Conservation (phyloP, 768 basidiomycete species). For the Russula griseocarnosa region DNA sequence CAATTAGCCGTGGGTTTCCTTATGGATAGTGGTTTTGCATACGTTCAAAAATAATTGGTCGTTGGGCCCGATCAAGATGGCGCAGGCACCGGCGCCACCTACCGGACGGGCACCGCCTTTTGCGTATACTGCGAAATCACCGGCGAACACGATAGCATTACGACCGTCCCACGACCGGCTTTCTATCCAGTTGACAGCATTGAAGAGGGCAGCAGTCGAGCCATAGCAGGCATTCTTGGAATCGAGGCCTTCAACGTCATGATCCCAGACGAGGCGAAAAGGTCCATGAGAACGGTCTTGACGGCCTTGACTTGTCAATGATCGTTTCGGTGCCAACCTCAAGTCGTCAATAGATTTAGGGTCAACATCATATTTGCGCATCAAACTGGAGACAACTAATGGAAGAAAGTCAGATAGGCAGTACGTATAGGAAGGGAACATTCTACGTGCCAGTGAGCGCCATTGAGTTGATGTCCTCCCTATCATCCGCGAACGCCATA, state of each 20-base stretch:
- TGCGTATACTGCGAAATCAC: conserved; percentile 97
- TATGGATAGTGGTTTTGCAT: conserved; percentile 38
- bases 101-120: conserved; percentile 93
- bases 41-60: conserved; percentile 94
- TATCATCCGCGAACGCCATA: conserved; percentile 99
- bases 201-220: conserved; percentile 97
- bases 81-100: conserved; percentile 94
- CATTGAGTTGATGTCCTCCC: conserved; percentile 99
- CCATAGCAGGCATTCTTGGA: conserved; percentile 99
- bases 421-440: conserved; percentile 19
- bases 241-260: conserved; percentile 97
- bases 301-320: conserved; percentile 99
- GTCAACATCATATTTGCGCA: conserved; percentile 94
- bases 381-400: conserved; percentile 79
- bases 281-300: conserved; percentile 98
- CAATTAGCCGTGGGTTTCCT: conserved; percentile 8
- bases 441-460: conserved; percentile 74
- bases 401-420: neutral
- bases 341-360: conserved; percentile 91
- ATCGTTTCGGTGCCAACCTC: conserved; percentile 99
- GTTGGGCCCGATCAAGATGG: conserved; percentile 93
- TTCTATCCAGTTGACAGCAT: conserved; percentile 98
- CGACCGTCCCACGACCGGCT: conserved; percentile 95
- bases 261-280: conserved; percentile 88
- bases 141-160: conserved; percentile 93